Base-by-base conservation (phyloP, 2,329 filamentous ascomycete species). In the Tolypocladium ophioglossoides region DNA sequence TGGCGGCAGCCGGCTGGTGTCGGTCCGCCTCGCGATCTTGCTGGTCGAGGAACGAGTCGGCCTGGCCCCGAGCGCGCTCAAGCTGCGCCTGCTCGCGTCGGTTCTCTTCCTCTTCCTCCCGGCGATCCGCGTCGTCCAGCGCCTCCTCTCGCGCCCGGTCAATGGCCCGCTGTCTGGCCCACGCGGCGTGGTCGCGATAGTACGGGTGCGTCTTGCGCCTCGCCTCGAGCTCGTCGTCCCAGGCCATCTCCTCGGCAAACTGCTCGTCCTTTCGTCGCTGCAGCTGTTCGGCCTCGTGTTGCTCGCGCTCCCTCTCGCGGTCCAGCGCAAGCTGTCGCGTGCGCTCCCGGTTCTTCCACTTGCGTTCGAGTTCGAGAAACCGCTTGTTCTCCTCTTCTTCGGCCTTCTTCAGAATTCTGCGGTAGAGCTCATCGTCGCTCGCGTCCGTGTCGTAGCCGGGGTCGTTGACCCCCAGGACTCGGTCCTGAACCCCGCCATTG, bases 401-500 rank as follows among this genome's bases (percentile, higher is more conserved):
- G 60, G 85, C 83, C 69, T 89, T 91, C 27, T 82, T 80, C 58
- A 83, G 72, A 20, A 86, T 82, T 49, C 91, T 80, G 32, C 78
- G 78, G 67, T 95, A 85, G 0, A 97, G 76, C 67, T 97, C 92
- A 14, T 86, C 84, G 63, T 99, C 94, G 59, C 86, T 90, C 3
- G 90, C 90, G 51, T 94, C 86, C 9, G 89, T 89, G 50, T 96
- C 89, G 40, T 96, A 90, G 46, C 94, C 90, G 52, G 95, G 89
- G 14, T 79, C 79, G 57, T 83, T 79, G 57, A 82, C 74, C 34
- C 76, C 78, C 10, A 69, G 58, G 7, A 76, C 72, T 1, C 82
- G 81, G 60, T 85, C 87, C 2, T 84, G 78, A 16, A 82, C 78
- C 27, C 83, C 85, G 1, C 90, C 89, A 59, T 92, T 95, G 37